Conservation (phyloP, 176 grass and related monocot genomes). For the Melocanna baccifera region DNA sequence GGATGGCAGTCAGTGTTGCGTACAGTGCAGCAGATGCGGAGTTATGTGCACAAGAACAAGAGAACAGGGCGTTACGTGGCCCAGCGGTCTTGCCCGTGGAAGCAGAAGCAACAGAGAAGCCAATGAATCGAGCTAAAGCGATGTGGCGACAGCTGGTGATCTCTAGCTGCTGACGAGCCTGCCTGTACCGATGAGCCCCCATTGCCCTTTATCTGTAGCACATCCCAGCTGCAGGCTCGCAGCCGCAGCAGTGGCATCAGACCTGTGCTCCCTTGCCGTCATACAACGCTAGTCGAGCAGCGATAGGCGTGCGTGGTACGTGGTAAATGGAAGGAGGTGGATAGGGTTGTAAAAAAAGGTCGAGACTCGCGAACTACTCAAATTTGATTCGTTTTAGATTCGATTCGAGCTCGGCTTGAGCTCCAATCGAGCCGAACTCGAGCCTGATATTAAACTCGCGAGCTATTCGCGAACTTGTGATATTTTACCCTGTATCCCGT, state of each 20-base stretch:
- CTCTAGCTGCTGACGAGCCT: neutral
- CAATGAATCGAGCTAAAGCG: neutral
- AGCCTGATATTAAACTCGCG: too few species aligned
- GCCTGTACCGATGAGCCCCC: neutral
- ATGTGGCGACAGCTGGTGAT: neutral
- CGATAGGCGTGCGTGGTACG: neutral
- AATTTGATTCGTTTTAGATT: too few species aligned
- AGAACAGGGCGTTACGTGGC: neutral
- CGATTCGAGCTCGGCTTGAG: too few species aligned
- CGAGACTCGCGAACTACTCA: too few species aligned
- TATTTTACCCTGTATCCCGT: too few species aligned
- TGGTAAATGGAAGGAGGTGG: neutral
- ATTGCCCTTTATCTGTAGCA: neutral
- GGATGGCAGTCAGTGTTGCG: conserved; percentile 6
- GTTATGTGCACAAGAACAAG: conserved; percentile 3
- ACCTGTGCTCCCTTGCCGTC: neutral
- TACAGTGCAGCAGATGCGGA: conserved; percentile 15
- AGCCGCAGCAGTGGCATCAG: neutral
- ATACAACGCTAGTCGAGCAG: neutral
- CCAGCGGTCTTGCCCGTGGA: neutral
- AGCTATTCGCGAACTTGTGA: too few species aligned
- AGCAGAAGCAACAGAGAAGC: neutral
- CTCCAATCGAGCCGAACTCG: too few species aligned
- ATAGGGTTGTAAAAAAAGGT: too few species aligned
- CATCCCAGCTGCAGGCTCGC: neutral